phyloP scores from a whole-genome alignment of 2,329 filamentous ascomycete genomes.

The Calonectria pauciramosa region DNA sequence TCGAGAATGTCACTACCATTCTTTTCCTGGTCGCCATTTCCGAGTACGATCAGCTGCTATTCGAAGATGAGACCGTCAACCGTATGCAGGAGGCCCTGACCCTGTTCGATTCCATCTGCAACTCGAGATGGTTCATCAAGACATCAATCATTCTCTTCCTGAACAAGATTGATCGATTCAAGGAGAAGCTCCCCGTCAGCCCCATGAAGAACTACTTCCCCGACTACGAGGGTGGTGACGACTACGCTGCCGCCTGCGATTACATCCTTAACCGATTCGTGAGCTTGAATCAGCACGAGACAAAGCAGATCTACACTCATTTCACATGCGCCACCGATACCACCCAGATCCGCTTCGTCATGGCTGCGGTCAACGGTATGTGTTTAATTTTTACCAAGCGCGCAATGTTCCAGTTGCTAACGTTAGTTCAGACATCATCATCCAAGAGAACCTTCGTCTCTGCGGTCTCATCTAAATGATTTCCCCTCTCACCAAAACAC shows the following conservation, averaged over 20 bases:
- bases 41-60: conserved; percentile 95
- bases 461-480: conserved; percentile 91
- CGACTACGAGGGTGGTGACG: conserved; percentile 93
- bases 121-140: conserved; percentile 91
- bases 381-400: neutral
- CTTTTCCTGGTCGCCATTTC: conserved; percentile 97
- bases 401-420: conserved; percentile 55
- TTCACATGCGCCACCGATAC: conserved; percentile 99
- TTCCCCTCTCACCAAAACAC: conserved; percentile 52
- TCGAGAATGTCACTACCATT: conserved; percentile 97
- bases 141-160: conserved; percentile 91
- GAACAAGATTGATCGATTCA: conserved; percentile 93
- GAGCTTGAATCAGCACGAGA: conserved; percentile 98
- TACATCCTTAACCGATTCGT: conserved; percentile 99
- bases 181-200: conserved; percentile 85
- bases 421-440: conserved; percentile 87
- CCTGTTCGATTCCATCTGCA: conserved; percentile 89
- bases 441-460: conserved; percentile 97
- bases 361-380: conserved; percentile 98
- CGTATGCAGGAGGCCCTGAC: conserved; percentile 93
- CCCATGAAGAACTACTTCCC: conserved; percentile 93
- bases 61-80: conserved; percentile 96
- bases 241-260: conserved; percentile 96
- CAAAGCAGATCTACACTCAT: conserved; percentile 99
- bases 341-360: conserved; percentile 99